Conservation (phyloP, 108 stramenopile genomes). For the Nitzschia putrida region DNA sequence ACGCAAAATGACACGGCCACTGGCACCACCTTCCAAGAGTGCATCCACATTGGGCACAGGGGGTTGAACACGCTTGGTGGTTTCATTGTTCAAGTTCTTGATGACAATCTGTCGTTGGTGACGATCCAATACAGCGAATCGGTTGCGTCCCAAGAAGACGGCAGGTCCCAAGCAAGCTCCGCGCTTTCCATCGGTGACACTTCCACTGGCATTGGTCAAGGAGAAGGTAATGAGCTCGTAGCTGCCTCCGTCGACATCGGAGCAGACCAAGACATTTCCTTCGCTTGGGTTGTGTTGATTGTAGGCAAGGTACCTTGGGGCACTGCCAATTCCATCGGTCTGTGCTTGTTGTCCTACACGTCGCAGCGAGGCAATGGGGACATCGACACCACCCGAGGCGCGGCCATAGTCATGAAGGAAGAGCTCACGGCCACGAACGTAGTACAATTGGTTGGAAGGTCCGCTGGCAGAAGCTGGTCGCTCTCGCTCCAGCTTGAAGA, state of each 20-base stretch:
- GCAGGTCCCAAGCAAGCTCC: conserved; percentile 90
- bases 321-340: conserved; percentile 90
- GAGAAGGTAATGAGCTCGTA: conserved; percentile 95
- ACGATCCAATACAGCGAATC: conserved; percentile 95
- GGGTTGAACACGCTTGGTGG: conserved; percentile 88
- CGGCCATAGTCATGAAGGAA: conserved; percentile 89
- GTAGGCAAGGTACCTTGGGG: conserved; percentile 90
- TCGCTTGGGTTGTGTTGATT: conserved; percentile 94
- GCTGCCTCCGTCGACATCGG: conserved; percentile 91
- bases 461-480: conserved; percentile 86
- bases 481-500: conserved; percentile 98
- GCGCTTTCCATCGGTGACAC: conserved; percentile 90
- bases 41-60: conserved; percentile 91
- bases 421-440: conserved; percentile 95
- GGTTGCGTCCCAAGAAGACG: conserved; percentile 93
- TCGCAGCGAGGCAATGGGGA: conserved; percentile 88
- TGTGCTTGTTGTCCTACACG: conserved; percentile 90
- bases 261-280: conserved; percentile 88
- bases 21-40: conserved; percentile 90
- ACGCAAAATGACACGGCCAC: conserved; percentile 92
- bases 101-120: conserved; percentile 89
- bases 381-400: conserved; percentile 78
- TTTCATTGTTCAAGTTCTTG: conserved; percentile 96
- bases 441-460: conserved; percentile 80
- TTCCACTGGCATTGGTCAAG: conserved; percentile 71